These are phyloP conservation scores for Pestalotiopsis sp. DNA, from an alignment of 2,329 filamentous ascomycete genomes.

Conservation along the genomic window DNA sequence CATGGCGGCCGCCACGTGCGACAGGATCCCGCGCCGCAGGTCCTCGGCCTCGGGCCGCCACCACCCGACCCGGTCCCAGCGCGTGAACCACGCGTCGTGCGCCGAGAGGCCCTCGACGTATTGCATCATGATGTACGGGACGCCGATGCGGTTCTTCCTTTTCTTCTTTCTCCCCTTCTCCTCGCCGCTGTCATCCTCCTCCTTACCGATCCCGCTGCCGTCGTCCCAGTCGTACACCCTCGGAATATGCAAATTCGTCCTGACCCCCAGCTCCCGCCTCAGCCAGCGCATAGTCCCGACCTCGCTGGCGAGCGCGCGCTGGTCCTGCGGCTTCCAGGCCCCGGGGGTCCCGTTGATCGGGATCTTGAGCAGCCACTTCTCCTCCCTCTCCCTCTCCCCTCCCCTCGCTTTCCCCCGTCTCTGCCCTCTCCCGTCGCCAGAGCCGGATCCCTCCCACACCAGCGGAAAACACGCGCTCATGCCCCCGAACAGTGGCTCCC, in stretches of 20 bases:
- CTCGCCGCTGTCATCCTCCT: background rate
- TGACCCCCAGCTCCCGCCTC: slow-evolving; percentile 20
- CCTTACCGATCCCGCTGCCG: no score
- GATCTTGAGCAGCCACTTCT: slow-evolving; percentile 27
- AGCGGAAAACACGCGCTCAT: background rate
- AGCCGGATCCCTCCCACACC: background rate
- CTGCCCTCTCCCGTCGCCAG: background rate
- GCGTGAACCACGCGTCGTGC: slow-evolving; percentile 26
- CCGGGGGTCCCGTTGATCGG: slow-evolving; percentile 21
- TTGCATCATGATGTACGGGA: slow-evolving; percentile 21
- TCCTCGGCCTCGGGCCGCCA: background rate
- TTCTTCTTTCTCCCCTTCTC: background rate
- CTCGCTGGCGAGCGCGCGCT: slow-evolving; percentile 24
- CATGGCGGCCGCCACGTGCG: slow-evolving; percentile 22
- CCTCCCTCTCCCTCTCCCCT: background rate
- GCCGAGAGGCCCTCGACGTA: slow-evolving; percentile 21
- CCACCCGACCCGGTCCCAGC: background rate
- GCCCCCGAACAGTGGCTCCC: background rate
- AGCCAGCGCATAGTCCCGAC: slow-evolving; percentile 14
- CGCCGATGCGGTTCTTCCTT: slow-evolving; percentile 18
- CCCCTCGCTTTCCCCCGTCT: background rate
- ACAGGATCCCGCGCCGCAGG: slow-evolving; percentile 18
- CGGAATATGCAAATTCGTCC: background rate
- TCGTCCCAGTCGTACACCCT: background rate
- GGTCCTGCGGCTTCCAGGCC: slow-evolving; percentile 20